Conservation (phyloP, 1,284 basidiomycete genomes). For the Pseudozyma tsukubaensis region DNA sequence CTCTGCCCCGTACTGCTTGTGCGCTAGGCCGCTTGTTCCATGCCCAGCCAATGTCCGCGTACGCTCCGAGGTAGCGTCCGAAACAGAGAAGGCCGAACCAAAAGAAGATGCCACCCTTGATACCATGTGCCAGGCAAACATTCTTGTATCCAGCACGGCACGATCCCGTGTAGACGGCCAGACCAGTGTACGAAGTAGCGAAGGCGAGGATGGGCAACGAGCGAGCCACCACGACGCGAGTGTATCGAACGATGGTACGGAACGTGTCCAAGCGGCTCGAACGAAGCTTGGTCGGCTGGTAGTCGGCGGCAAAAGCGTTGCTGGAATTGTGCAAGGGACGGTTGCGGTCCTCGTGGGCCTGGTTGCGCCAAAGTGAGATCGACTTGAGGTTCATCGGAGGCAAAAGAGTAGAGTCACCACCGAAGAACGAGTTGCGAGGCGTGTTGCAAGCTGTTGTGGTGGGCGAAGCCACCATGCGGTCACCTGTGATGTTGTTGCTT, state of each 20-base stretch:
- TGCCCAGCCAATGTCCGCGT: slow-evolving; percentile 89
- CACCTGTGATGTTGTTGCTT: not conserved
- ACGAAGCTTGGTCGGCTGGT: slow-evolving; percentile 8
- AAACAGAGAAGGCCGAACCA: slow-evolving; percentile 87
- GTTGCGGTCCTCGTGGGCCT: slow-evolving; percentile 11
- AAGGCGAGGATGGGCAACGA: slow-evolving; percentile 78
- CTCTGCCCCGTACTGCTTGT: slow-evolving; percentile 9
- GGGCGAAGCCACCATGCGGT: slow-evolving; percentile 32
- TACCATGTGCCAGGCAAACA: slow-evolving; percentile 88
- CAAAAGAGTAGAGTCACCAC: slow-evolving; percentile 11
- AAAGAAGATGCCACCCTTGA: slow-evolving; percentile 76
- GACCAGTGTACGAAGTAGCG: slow-evolving; percentile 76
- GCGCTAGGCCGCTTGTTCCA: slow-evolving; percentile 77
- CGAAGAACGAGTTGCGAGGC: slow-evolving; percentile 41
- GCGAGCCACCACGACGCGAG: slow-evolving; percentile 72
- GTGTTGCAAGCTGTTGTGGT: slow-evolving; percentile 53
- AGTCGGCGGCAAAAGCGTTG: not conserved
- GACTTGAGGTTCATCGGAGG: slow-evolving; percentile 21
- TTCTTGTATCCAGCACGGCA: slow-evolving; percentile 76
- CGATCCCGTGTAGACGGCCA: slow-evolving; percentile 83
- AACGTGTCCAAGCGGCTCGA: slow-evolving; percentile 19
- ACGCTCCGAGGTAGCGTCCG: slow-evolving; percentile 89
- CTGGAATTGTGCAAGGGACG: not conserved
- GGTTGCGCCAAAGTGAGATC: slow-evolving; percentile 34
- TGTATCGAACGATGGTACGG: slow-evolving; percentile 29